Evolutionary conservation across 2,329 filamentous ascomycete species (phyloP).

Genomic region (Pseudopithomyces chartarum): DNA sequence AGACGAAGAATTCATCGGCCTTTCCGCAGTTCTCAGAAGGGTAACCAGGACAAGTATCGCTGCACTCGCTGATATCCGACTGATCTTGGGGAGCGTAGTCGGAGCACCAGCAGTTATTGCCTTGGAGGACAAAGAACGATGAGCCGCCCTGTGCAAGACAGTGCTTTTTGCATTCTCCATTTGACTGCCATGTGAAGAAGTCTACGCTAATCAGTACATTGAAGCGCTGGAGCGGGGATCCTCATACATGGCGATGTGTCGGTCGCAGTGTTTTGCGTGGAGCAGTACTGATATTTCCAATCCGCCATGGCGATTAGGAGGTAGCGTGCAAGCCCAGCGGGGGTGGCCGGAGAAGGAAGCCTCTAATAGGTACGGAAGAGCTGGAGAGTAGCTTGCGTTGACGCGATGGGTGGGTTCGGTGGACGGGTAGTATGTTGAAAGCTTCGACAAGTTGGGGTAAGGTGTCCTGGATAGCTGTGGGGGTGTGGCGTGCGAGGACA

Average conservation of each 20-base stretch:
- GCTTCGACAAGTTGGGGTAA: slow-evolving; percentile 2
- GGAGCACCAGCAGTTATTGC: slow-evolving; percentile 74
- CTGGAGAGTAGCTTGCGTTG: slow-evolving; percentile 4
- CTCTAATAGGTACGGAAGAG: slow-evolving; percentile 3
- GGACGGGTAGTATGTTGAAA: slow-evolving; percentile 1
- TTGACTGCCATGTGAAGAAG: slow-evolving; percentile 60
- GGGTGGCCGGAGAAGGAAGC: slow-evolving; percentile 20
- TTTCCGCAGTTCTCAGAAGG: slow-evolving; percentile 70
- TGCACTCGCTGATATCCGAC: slow-evolving; percentile 56
- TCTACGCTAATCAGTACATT: slow-evolving; percentile 17
- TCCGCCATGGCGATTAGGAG: slow-evolving; percentile 20
- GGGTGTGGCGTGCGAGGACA: background rate
- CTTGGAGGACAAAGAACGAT: slow-evolving; percentile 72
- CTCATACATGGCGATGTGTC: slow-evolving; percentile 42
- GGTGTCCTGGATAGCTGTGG: background rate
- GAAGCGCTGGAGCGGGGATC: background rate
- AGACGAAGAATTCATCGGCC: slow-evolving; percentile 62
- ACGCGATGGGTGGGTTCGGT: slow-evolving; percentile 12
- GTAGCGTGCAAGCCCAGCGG: slow-evolving; percentile 23
- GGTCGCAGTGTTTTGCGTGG: slow-evolving; percentile 49
- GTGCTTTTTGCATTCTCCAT: slow-evolving; percentile 68
- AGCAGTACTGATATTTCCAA: slow-evolving; percentile 49
- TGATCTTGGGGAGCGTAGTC: slow-evolving; percentile 64
- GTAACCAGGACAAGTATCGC: slow-evolving; percentile 69
- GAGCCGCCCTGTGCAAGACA: slow-evolving; percentile 58